Percentiles rank a stretch among this genome's conserved stretches.
Evolutionary conservation across 2,329 filamentous ascomycete genomes (phyloP).

Genomic region (Xylariaceae sp.): DNA sequence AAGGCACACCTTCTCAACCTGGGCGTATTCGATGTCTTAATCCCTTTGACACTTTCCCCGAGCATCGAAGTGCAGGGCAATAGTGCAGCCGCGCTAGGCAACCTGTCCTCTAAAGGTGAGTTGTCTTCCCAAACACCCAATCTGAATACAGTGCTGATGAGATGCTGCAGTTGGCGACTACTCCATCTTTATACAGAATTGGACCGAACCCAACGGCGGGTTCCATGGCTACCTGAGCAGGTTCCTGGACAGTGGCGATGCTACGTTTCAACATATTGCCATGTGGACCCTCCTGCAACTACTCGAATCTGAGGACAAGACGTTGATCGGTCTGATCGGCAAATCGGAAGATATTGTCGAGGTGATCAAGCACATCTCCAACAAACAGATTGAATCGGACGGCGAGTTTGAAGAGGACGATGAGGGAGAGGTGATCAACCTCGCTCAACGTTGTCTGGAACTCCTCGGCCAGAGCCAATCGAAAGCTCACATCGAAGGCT

Average conservation of each 20-base stretch:
- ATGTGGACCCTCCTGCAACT: slow-evolving; percentile 97
- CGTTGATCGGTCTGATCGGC: slow-evolving; percentile 80
- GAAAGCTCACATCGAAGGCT: slow-evolving; percentile 80
- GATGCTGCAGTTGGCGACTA: slow-evolving; percentile 78
- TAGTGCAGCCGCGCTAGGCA: slow-evolving; percentile 90
- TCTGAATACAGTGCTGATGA: slow-evolving; percentile 8
- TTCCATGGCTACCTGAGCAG: slow-evolving; percentile 93
- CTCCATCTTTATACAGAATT: slow-evolving; percentile 90
- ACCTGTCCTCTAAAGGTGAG: slow-evolving; percentile 92
- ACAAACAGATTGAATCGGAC: slow-evolving; percentile 81
- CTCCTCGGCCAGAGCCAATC: slow-evolving; percentile 70
- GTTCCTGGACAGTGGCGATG: slow-evolving; percentile 89
- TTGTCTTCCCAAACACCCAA: neutral
- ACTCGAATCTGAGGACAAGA: slow-evolving; percentile 89
- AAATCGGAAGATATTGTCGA: slow-evolving; percentile 87
- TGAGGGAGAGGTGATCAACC: slow-evolving; percentile 84
- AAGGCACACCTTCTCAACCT: slow-evolving; percentile 87
- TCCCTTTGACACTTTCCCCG: slow-evolving; percentile 87
- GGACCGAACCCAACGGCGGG: slow-evolving; percentile 85
- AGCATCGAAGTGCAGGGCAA: slow-evolving; percentile 99
- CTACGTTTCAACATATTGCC: slow-evolving; percentile 98
- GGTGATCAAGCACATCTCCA: slow-evolving; percentile 87
- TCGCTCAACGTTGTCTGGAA: slow-evolving; percentile 86
- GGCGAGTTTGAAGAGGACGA: slow-evolving; percentile 84
- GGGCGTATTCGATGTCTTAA: slow-evolving; percentile 93